A percentile compares a stretch with the other conserved stretches of the same genome.
Conservation (phyloP, 371 early-diverging fungal species). For the Syncephalastrum monosporum region DNA sequence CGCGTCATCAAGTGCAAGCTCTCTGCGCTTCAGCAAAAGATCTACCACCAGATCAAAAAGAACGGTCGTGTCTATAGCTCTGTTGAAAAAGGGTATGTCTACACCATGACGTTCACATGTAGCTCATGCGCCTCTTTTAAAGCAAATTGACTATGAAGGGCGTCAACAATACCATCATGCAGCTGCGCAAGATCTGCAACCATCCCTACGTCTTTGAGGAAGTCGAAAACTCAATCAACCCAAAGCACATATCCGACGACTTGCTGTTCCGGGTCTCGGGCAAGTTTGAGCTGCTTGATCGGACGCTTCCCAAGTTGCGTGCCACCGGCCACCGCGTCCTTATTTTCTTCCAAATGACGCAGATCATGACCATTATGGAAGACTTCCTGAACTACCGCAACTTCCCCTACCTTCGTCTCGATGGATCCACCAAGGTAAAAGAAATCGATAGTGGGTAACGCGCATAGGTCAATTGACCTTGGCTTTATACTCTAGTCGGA, state of each 20-base stretch:
- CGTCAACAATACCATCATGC: constrained; percentile 98
- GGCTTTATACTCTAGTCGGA: constrained; percentile 52
- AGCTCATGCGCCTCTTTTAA: neutral
- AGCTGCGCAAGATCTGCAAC: constrained; percentile 98
- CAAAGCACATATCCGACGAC: constrained; percentile 55
- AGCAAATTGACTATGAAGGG: constrained; percentile 65
- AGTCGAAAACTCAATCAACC: constrained; percentile 85
- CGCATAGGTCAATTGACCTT: neutral
- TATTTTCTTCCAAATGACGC: constrained; percentile 99
- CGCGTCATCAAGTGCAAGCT: constrained; percentile 92
- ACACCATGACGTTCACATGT: constrained; percentile 5
- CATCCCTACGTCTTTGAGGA: constrained; percentile 99
- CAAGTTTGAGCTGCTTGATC: constrained; percentile 98
- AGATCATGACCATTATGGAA: constrained; percentile 97
- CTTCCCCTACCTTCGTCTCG: constrained; percentile 87
- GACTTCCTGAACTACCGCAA: constrained; percentile 86
- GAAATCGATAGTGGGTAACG: too few species aligned
- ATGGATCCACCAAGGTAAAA: constrained; percentile 90
- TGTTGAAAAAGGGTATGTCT: constrained; percentile 51
- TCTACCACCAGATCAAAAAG: constrained; percentile 79
- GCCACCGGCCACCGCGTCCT: constrained; percentile 88
- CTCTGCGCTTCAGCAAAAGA: constrained; percentile 80
- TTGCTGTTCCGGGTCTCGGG: constrained; percentile 83
- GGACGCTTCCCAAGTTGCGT: constrained; percentile 91
- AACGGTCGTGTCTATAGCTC: constrained; percentile 70